These are phyloP conservation scores for Trypanosoma conorhini DNA, from an alignment of 208 protist genomes.

Conservation along the genomic window DNA sequence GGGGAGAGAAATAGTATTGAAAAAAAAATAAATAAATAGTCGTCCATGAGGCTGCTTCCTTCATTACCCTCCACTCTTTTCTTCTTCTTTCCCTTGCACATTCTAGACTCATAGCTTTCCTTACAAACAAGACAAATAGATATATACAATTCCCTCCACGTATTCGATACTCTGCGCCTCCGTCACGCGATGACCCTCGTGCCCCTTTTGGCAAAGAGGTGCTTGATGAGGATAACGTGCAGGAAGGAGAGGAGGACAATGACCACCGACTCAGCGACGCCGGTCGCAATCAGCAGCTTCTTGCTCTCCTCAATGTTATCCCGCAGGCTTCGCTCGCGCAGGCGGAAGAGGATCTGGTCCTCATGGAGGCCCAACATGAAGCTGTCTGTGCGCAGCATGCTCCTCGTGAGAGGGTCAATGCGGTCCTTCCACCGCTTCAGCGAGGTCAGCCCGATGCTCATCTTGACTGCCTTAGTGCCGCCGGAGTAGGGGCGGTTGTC, in stretches of 20 bases:
- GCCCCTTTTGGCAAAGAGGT: constrained; percentile 30
- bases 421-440: constrained; percentile 74
- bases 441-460: constrained; percentile 73
- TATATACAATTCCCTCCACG: too few species aligned
- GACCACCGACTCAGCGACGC: constrained; percentile 56
- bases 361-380: constrained; percentile 72
- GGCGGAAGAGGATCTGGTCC: constrained; percentile 76
- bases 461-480: constrained; percentile 55
- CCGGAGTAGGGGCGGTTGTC: constrained; percentile 69
- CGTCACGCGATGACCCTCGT: constrained; percentile 24
- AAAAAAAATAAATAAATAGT: too few species aligned
- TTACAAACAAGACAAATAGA: too few species aligned
- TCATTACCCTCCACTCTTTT: neutral
- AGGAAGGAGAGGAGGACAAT: constrained; percentile 57
- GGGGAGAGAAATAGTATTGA: neutral
- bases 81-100: neutral
- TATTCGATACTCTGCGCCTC: neutral
- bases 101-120: too few species aligned
- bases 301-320: constrained; percentile 65
- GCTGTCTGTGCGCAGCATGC: constrained; percentile 68
- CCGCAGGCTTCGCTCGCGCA: constrained; percentile 64
- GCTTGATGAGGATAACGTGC: constrained; percentile 56
- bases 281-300: constrained; percentile 47
- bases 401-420: constrained; percentile 71
- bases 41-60: neutral